Base-by-base conservation (phyloP, 306 rosid genomes). In the Prunus mongolica region DNA sequence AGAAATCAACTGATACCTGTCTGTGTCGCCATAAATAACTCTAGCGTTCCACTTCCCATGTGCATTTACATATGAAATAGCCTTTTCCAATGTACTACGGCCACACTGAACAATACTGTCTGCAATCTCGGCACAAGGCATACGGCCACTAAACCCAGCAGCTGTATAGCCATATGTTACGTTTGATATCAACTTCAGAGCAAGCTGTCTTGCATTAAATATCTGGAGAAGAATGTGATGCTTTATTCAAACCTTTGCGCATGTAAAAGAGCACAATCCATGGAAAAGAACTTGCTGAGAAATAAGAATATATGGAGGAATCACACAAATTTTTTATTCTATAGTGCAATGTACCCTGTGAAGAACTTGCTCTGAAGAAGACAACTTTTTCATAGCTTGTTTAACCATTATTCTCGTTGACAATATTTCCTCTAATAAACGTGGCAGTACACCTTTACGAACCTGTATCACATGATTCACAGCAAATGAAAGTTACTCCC, bases 41-140 rank as follows among this genome's bases (percentile, higher is more conserved):
- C 44, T 81, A 66, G 95, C 98, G 75, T 92, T 90, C 97, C 98
- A 94, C 78, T 84, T 90, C 41, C 92, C 91, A 57, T 94, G 89
- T 71, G 73, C 86, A 88, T 94, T 92, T 69, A 94, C 95, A 84
- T 85, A 89, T 55, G 91, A 90, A 79, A 94, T 92, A 71, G 97
- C 98, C 80, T 72, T 92, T 82, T 94, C 95, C 77, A 92, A 81
- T 32, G 98, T 94, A 76, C 92, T 71, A 44, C 98, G 95, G 78
- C 96, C 98, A 56, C 97, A 94, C 63, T 94, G 97, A 84, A 94
- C 97, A 57, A 94, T 92, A 84, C 95, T 91, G 83, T 94, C 98
- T 18, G 98, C 98, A 81, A 94, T 92, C 85, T 94, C 97, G 20
- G 96, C 97, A 85, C 96, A 94, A 81, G 98, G 98, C 98, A 94